Evolutionary conservation across 1,284 basidiomycete species (phyloP), one percentile per base, ranked within the genome.

Genomic region (Spongispora temasekensis): DNA sequence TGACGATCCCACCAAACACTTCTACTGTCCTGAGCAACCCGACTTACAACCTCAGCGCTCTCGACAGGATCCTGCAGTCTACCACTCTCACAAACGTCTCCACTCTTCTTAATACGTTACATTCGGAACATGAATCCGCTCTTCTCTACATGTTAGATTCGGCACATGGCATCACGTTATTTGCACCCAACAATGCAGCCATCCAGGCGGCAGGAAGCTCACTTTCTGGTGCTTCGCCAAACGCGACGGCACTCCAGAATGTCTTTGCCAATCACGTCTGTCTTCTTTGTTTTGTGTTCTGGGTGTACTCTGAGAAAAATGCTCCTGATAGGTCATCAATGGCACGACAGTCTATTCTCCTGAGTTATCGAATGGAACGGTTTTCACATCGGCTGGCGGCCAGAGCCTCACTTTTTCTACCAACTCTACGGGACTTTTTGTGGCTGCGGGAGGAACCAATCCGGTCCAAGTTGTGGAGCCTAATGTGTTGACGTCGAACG

Each of bases 261-360:
- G 65, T 91, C 2, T 65, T 89, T 13, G 71, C 76, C 50, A 91
- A 91, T 70, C 90, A 91, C 67, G 86, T 90, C 61, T 21, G 82
- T 75, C 5, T 6, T 19, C 52, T 44, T 27, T 27, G n/a, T n/a
- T 53, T 23, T 31, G 5, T 57, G 5, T 25, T 44, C 3, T 8
- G 1, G 5, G 42, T 48, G 9, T 19, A 35, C 13, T 31, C 25
- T 28, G 12, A 57, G 31, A 66, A 21, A n/a, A 63, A 60, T 5
- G 0, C 27, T 7, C 40, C 17, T 19, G 32, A 35, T 53, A 89
- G 85, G 73, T 88, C 58, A 82, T 91, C 68, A 91, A 90, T 71
- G 89, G 87, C 35, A 83, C 88, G 1, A 80, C 86, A 0, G 73
- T 86, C 9, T 93, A 93, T 77, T 88, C 89, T 1, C 80, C 84